These are phyloP conservation scores for Mitragyna speciosa DNA, from an alignment of 257 asterid genomes.

Conservation along the genomic window DNA sequence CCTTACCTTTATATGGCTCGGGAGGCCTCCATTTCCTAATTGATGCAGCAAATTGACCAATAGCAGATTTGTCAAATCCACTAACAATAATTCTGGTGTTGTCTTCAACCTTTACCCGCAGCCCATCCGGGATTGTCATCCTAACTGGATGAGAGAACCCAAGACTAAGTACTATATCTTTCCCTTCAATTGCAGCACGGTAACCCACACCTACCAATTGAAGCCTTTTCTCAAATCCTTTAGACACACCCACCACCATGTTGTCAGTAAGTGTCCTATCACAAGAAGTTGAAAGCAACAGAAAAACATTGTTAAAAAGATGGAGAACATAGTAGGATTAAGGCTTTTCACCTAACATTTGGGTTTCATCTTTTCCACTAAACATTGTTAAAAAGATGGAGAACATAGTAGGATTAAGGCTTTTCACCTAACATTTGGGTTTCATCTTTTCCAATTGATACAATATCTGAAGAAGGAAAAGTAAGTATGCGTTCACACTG, in stretches of 20 bases:
- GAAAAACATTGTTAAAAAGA: not conserved
- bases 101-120: conserved; percentile 89
- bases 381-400: not conserved
- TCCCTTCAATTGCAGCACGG: conserved; percentile 88
- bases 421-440: not conserved
- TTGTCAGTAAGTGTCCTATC: conserved; percentile 91
- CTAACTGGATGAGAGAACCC: conserved; percentile 95
- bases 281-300: not conserved
- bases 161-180: conserved; percentile 80
- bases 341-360: not conserved
- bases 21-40: conserved; percentile 99
- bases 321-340: not conserved
- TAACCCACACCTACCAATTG: conserved; percentile 92
- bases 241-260: conserved; percentile 96
- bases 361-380: not conserved
- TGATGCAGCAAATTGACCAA: conserved; percentile 94
- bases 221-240: conserved; percentile 92
- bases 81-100: conserved; percentile 82
- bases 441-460: not conserved
- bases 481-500: not conserved
- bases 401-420: not conserved
- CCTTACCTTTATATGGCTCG: conserved; percentile 97
- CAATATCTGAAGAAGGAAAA: not conserved
- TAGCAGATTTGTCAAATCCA: conserved; percentile 75
- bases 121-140: conserved; percentile 73